Conservation (phyloP, 805 yeast species). For the Candida fluviatilis region DNA sequence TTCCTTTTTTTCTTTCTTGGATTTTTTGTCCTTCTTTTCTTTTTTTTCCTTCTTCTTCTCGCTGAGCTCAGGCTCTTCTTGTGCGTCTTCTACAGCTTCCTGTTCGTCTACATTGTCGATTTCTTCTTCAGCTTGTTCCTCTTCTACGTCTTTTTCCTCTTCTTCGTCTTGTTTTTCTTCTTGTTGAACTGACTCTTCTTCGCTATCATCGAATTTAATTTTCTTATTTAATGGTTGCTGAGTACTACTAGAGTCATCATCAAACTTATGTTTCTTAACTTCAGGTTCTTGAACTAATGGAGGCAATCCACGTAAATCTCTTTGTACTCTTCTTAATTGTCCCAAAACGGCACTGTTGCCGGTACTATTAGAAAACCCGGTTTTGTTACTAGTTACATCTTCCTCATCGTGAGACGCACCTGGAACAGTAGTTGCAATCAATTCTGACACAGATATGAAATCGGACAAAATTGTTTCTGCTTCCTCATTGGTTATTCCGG, state of each 20-base stretch:
- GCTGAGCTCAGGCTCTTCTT: slow-evolving; percentile 13
- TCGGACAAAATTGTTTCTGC: slow-evolving; percentile 45
- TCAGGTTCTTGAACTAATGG: slow-evolving; percentile 35
- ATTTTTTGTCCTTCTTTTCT: slow-evolving; percentile 16
- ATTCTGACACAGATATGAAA: slow-evolving; percentile 39
- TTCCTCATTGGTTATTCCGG: slow-evolving; percentile 31
- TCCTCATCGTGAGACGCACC: slow-evolving; percentile 15
- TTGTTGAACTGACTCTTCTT: slow-evolving; percentile 19
- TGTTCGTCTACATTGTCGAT: slow-evolving; percentile 11
- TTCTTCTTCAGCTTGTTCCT: slow-evolving; percentile 13
- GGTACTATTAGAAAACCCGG: slow-evolving; percentile 28
- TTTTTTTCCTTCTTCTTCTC: slow-evolving; percentile 11
- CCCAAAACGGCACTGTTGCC: slow-evolving; percentile 42
- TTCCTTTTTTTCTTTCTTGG: slow-evolving; percentile 21
- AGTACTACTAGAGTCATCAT: slow-evolving; percentile 20
- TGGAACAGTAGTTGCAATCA: slow-evolving; percentile 24
- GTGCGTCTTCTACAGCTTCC: slow-evolving; percentile 12
- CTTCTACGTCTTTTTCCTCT: slow-evolving; percentile 14
- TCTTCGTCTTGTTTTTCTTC: slow-evolving; percentile 18
- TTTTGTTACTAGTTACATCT: slow-evolving; percentile 20
- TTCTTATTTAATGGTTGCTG: slow-evolving; percentile 16
- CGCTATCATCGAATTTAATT: slow-evolving; percentile 25
- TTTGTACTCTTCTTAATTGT: slow-evolving; percentile 68
- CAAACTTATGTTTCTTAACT: slow-evolving; percentile 23
- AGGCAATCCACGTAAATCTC: slow-evolving; percentile 78